Evolutionary conservation across 306 rosid genomes (phyloP), one percentile per base, ranked within the genome.

Genomic region (Mimosa bimucronata): DNA sequence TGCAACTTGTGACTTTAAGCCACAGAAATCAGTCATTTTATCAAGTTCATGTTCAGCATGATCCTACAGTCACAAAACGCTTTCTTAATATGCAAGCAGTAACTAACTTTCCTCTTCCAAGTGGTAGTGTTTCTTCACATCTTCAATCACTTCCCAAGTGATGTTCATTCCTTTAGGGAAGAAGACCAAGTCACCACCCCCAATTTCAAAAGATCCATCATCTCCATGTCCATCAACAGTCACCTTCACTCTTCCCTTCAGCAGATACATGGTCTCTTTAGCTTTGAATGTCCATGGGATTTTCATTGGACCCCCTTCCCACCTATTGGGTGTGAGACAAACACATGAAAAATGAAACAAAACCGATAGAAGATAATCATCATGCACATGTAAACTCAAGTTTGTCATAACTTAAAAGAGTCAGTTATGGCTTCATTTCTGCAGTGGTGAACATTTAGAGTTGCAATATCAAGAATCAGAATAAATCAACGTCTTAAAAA

Each of bases 91-190:
- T 38, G 52, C 28, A 18, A 21, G 31, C 77, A 38, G 62, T 80
- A 23, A 10, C 41, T 67, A 67, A 28, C 19, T 21, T 67, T 67
- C 73, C 41, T 88, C 53, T 77, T 88, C 83, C 80, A 86, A 74
- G 80, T 77, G 74, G 67, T 80, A 88, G 76, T 88, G 88, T 80
- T 88, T 86, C 82, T 84, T 84, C 72, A 88, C 78, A 79, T 88
- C 81, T 75, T 84, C 85, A 84, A 78, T 79, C 4, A 86, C 85
- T 57, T 88, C 88, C 92, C 92, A 88, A 58, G 89, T 88, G 77
- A 86, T 83, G 76, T 82, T 84, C 88, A 88, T 88, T 74, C 88
- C 92, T 84, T 88, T 84, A 31, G 92, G 88, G 80, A 88, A 88
- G 44, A 84, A 85, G 80, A 46, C 87, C 75, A 88, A 88, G 41